phyloP scores from a whole-genome alignment of 345 rosid genomes.

The Eucalyptus cloeziana region DNA sequence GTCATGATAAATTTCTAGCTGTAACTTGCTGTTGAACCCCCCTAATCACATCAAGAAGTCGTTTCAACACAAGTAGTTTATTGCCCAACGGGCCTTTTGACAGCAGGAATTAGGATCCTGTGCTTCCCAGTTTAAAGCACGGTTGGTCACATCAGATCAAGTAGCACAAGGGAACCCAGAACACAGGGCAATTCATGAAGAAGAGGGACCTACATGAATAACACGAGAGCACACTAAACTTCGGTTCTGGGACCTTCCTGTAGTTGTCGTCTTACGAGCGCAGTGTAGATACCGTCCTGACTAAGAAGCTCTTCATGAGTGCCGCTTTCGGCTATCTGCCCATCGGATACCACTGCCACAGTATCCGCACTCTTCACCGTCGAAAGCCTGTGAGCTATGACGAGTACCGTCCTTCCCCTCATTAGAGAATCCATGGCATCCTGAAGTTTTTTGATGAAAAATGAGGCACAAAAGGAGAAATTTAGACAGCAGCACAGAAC shows the following conservation, averaged over 20 bases:
- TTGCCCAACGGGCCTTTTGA: not conserved
- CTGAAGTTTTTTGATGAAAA: conserved; percentile 3
- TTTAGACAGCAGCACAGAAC: not conserved
- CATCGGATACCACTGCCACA: conserved; percentile 84
- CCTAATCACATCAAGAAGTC: not conserved
- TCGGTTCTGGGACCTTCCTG: conserved; percentile 4
- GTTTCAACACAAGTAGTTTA: not conserved
- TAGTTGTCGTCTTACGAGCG: conserved; percentile 67
- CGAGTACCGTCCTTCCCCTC: conserved; percentile 90
- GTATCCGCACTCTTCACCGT: conserved; percentile 78
- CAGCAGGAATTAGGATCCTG: not conserved
- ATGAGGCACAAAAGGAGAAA: not conserved
- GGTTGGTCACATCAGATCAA: not conserved
- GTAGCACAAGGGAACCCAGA: not conserved
- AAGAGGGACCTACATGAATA: not conserved
- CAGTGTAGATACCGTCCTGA: conserved; percentile 47
- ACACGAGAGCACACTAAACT: not conserved
- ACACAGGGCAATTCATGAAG: not conserved
- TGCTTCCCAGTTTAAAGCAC: not conserved
- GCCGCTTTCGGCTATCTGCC: conserved; percentile 59
- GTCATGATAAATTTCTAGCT: not conserved
- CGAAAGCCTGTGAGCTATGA: conserved; percentile 90
- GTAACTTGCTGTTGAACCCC: not conserved
- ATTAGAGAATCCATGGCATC: conserved; percentile 97
- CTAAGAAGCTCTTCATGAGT: conserved; percentile 45